Base-by-base conservation (phyloP, 768 basidiomycete species). In the Suillus subalutaceus region DNA sequence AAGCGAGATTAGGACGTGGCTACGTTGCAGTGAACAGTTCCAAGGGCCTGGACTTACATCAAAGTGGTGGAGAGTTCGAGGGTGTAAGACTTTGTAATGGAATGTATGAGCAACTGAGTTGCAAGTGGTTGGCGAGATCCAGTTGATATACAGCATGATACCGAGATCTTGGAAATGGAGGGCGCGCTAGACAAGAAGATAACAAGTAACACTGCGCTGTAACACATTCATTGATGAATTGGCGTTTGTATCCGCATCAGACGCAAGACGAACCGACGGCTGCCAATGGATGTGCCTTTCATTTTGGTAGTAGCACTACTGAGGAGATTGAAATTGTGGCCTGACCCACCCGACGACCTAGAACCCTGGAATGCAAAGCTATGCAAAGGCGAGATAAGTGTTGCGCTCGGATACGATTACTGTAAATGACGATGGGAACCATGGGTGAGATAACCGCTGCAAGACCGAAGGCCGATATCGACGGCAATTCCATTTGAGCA, bases 351-450 rank as follows among this genome's bases (percentile, higher is more conserved):
- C 56, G 13, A 15, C 20, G 12, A 23, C 13, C 46, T 48, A 38
- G 35, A 35, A 16, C 38, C 38, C 37, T 37, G 35, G 7, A 37
- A 35, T 56, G n/a, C 12, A 23, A 57, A 7, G 56, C 13, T 1
- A 35, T 56, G n/a, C 12, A 23, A 57, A 7, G 56, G n/a, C 3
- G n/a, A 37, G 56, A 58, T 4, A 13, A 40, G 20, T 40, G 26
- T 52, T 16, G 23, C 13, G 32, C 32, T 32, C 32, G 32, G 32
- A 32, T 32, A 32, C 32, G 23, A 1, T 44, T 3, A 7, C 37
- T 48, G n/a, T 50, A 50, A 23, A 37, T 57, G 55, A 57, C 35
- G n/a, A n/a, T 35, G 35, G 56, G 57, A 59, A 58, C 23, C 26
- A 40, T 23, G 35, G 5, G 1, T 6, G 10, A 57, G 37, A 23